Evolutionary conservation across 768 basidiomycete genomes (phyloP), one percentile per base, ranked within the genome.

Genomic region (Russula emetica): DNA sequence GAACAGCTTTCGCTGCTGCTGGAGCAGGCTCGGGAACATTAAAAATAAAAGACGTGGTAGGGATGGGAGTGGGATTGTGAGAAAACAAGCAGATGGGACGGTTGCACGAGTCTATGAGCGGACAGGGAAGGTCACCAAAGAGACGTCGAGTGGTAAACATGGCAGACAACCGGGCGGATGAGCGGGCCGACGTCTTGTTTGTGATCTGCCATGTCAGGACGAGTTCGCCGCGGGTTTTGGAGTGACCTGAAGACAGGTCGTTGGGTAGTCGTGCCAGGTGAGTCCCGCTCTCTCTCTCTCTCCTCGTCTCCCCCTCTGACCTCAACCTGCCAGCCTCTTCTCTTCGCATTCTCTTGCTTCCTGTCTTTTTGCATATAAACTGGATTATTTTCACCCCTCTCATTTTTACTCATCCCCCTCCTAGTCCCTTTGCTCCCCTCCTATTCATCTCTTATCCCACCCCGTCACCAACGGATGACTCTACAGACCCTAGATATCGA

Each of bases 211-310:
- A 87, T 50, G 50, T 34, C 42, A 58, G 7, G 69, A 52, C 72
- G n/a, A n/a, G n/a, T n/a, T n/a, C n/a, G 72, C 8, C 50, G 51
- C 18, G 81, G 82, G 0, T 72, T 87, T 34, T 75, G 82, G 83
- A 74, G 78, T 71, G 79, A 87, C 72, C 64, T 86, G 67, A 75
- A 63, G 69, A 78, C 81, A 0, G 72, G 79, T 16, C 78, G 83
- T 68, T 96, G 94, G 94, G 85, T 86, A 61, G 74, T 88, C 20
- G 78, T 88, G 24, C 92, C 93, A 9, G 72, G 92, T 88, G 55
- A 60, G 82, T 78, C 13, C 26, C 22, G 1, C n/a, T 2, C n/a
- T 5, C 36, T 28, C 2, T 4, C 18, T 47, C 60, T 50, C 16
- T 1, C n/a, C n/a, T n/a, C n/a, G n/a, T n/a, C 36, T 14, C 53